Evolutionary conservation across 331 rosid genomes (phyloP).

Genomic region (Spiraea crenata): DNA sequence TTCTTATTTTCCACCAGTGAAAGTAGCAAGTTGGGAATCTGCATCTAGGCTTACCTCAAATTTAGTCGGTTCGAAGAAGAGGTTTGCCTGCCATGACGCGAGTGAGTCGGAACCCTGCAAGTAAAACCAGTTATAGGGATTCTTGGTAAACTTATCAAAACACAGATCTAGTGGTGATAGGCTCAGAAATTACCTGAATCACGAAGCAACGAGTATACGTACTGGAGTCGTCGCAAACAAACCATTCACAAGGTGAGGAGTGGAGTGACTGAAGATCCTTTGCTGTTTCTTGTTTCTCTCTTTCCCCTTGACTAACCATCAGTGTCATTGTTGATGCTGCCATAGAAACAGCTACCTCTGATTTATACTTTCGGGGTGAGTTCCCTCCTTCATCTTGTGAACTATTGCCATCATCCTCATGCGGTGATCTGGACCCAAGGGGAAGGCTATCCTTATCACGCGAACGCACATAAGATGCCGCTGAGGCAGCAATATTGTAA

Average conservation of each 20-base stretch:
- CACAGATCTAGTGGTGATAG: slow-evolving; percentile 5
- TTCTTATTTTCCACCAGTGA: background rate
- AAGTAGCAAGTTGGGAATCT: background rate
- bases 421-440: slow-evolving; percentile 33
- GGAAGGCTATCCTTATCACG: slow-evolving; percentile 49
- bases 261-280: slow-evolving; percentile 75
- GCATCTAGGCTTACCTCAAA: slow-evolving; percentile 59
- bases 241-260: slow-evolving; percentile 97
- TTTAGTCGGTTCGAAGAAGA: slow-evolving; percentile 84
- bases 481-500: slow-evolving; percentile 85
- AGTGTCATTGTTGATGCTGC: slow-evolving; percentile 93
- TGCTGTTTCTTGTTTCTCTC: slow-evolving; percentile 74
- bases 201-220: slow-evolving; percentile 80
- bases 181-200: slow-evolving; percentile 60
- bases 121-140: slow-evolving; percentile 8
- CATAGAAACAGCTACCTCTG: slow-evolving; percentile 81
- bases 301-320: slow-evolving; percentile 88
- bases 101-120: slow-evolving; percentile 86
- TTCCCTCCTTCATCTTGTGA: slow-evolving; percentile 36
- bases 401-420: slow-evolving; percentile 23
- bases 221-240: slow-evolving; percentile 75
- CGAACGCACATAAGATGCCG: slow-evolving; percentile 73
- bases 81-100: slow-evolving; percentile 90
- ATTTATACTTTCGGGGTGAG: slow-evolving; percentile 42
- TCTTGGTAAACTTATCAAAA: background rate